Percentiles rank a stretch among this genome's conserved stretches.
Evolutionary conservation across 129 eudicot genomes (phyloP).

Genomic region (Flaveria linearis): DNA sequence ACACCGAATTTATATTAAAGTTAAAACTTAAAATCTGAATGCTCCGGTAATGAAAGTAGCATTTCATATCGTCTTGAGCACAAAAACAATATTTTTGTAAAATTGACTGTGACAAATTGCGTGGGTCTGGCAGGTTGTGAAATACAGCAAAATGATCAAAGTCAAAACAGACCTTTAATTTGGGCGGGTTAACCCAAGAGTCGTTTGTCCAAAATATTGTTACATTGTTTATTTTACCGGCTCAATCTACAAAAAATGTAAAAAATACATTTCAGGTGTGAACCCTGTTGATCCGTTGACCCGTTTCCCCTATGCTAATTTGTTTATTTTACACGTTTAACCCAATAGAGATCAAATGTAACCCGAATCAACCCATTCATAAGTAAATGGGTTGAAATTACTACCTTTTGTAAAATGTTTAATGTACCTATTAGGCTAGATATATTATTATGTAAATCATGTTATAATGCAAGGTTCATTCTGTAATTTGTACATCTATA

Average conservation of each 20-base stretch:
- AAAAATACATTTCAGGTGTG: neutral
- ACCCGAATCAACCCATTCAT: neutral
- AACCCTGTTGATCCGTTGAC: neutral
- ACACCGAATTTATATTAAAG: neutral
- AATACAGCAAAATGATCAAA: neutral
- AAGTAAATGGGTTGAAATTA: neutral
- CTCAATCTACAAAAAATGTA: too few species aligned
- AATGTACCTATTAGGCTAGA: too few species aligned
- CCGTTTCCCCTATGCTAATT: neutral
- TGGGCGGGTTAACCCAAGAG: neutral
- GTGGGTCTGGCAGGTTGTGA: neutral
- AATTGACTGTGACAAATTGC: neutral
- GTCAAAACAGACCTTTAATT: neutral
- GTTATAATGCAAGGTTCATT: too few species aligned
- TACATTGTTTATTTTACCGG: neutral
- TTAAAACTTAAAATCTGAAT: neutral
- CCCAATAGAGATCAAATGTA: conserved; percentile 1
- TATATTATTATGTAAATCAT: too few species aligned
- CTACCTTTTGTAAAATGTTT: neutral
- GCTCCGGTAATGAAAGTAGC: neutral
- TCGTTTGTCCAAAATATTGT: neutral
- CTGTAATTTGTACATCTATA: too few species aligned
- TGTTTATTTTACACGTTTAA: neutral
- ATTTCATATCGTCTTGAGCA: conserved; percentile 8
- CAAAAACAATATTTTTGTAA: neutral